These are phyloP conservation scores for Verticillium nonalfalfae DNA, from an alignment of 2,329 filamentous ascomycete species.

Conservation along the genomic window DNA sequence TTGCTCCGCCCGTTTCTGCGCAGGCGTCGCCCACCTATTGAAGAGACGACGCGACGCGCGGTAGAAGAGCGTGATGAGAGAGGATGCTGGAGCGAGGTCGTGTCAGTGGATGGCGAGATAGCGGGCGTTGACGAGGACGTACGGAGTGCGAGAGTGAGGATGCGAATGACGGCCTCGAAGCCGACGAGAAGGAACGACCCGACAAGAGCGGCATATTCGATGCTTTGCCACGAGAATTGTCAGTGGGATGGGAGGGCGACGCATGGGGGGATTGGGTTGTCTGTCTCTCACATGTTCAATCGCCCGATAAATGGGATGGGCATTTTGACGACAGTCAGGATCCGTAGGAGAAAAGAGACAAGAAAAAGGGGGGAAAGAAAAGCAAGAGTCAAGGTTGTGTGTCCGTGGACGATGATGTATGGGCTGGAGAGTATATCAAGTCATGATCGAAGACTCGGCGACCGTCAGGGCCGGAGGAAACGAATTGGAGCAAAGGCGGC, in stretches of 20 bases:
- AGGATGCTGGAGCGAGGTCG: slow-evolving; percentile 49
- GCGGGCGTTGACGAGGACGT: slow-evolving; percentile 26
- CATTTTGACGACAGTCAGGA: slow-evolving; percentile 27
- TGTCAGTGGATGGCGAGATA: not conserved
- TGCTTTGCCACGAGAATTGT: slow-evolving; percentile 36
- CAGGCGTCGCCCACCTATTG: slow-evolving; percentile 67
- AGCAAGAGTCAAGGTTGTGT: slow-evolving; percentile 1
- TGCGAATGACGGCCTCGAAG: slow-evolving; percentile 74
- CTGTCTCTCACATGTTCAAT: slow-evolving; percentile 39
- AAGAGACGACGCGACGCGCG: slow-evolving; percentile 75
- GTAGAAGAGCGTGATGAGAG: slow-evolving; percentile 79
- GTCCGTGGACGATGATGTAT: not conserved
- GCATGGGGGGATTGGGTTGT: not conserved
- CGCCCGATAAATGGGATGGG: slow-evolving; percentile 46
- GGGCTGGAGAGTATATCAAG: slow-evolving; percentile 2
- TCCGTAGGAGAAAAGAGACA: slow-evolving; percentile 1
- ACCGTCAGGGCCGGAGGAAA: not conserved
- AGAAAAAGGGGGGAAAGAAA: not conserved
- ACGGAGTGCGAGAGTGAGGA: slow-evolving; percentile 86
- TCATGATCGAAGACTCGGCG: not conserved
- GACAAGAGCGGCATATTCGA: slow-evolving; percentile 82
- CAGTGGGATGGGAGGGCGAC: slow-evolving; percentile 2
- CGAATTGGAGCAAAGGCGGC: not conserved
- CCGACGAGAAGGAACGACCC: slow-evolving; percentile 77
- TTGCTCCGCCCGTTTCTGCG: slow-evolving; percentile 60